Conservation (phyloP, 2,329 filamentous ascomycete genomes). For the Emergomyces orientalis region DNA sequence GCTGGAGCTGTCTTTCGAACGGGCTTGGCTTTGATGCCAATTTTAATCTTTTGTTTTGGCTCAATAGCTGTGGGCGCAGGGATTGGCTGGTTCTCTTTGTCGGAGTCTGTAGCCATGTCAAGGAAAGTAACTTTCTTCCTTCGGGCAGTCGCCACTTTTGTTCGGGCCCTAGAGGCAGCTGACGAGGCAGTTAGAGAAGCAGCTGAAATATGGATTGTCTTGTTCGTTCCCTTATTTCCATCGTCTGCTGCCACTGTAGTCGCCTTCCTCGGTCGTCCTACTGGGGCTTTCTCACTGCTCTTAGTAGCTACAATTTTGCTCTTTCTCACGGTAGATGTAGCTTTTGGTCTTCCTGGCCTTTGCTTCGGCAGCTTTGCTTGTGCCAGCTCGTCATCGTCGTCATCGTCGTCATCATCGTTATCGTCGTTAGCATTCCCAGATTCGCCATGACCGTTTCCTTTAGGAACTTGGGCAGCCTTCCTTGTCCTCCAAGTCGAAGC, state of each 20-base stretch:
- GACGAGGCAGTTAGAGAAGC: not conserved
- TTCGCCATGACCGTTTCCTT: not conserved
- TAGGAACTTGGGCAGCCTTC: not conserved
- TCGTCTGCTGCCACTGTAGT: slow-evolving; percentile 7
- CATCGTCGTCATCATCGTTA: slow-evolving; percentile 15
- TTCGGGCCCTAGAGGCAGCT: slow-evolving; percentile 18
- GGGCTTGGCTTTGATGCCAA: slow-evolving; percentile 38
- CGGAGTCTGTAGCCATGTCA: slow-evolving; percentile 32
- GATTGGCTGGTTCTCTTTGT: slow-evolving; percentile 32
- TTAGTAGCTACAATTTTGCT: slow-evolving; percentile 11
- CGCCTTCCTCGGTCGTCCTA: slow-evolving; percentile 11
- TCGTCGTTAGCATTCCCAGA: slow-evolving; percentile 7
- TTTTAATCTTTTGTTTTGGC: slow-evolving; percentile 20
- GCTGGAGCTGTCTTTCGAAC: slow-evolving; percentile 34
- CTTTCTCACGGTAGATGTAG: slow-evolving; percentile 9
- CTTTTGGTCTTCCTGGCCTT: slow-evolving; percentile 12
- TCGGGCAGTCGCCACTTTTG: slow-evolving; percentile 8
- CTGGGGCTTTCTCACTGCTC: slow-evolving; percentile 11
- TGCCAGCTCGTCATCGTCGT: slow-evolving; percentile 24
- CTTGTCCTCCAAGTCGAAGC: not conserved
- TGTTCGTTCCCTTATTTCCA: slow-evolving; percentile 11
- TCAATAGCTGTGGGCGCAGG: slow-evolving; percentile 21
- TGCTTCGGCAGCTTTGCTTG: slow-evolving; percentile 18
- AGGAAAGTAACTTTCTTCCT: slow-evolving; percentile 42
- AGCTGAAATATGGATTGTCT: slow-evolving; percentile 11